Evolutionary conservation across 306 rosid genomes (phyloP).

Genomic region (Cucurbita ficifolia): DNA sequence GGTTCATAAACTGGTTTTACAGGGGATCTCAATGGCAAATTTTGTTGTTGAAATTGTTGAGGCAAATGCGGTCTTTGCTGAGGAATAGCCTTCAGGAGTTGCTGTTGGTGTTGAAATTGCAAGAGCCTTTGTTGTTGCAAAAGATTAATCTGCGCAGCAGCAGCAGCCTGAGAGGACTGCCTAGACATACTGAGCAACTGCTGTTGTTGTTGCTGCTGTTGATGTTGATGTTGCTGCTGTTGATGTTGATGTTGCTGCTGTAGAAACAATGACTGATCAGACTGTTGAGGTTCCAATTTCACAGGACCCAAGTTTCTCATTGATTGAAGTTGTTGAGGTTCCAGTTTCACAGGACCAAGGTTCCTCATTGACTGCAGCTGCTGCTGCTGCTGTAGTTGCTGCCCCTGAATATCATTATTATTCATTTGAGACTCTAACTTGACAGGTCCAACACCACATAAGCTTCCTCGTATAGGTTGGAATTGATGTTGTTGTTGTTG

Average conservation of each 20-base stretch:
- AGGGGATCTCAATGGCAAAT: constrained; percentile 60
- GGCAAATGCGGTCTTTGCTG: constrained; percentile 68
- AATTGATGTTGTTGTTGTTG: constrained; percentile 35
- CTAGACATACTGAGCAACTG: constrained; percentile 74
- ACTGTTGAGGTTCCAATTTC: constrained; percentile 70
- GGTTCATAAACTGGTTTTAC: constrained; percentile 77
- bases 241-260: constrained; percentile 67
- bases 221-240: constrained; percentile 64
- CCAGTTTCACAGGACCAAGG: constrained; percentile 57
- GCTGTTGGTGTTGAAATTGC: constrained; percentile 82
- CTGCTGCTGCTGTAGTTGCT: constrained; percentile 25
- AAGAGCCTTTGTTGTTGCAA: constrained; percentile 64
- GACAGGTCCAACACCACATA: constrained; percentile 53
- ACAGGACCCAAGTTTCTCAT: constrained; percentile 50
- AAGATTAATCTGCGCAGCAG: constrained; percentile 75
- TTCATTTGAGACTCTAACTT: constrained; percentile 70
- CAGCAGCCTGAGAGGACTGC: constrained; percentile 78
- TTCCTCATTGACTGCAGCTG: constrained; percentile 32
- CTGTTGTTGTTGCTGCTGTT: constrained; percentile 26
- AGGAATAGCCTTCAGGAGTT: constrained; percentile 71
- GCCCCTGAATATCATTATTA: constrained; percentile 58
- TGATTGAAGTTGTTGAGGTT: constrained; percentile 61
- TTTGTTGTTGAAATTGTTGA: constrained; percentile 78
- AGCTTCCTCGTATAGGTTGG: constrained; percentile 58
- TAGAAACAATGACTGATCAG: constrained; percentile 60